These are phyloP conservation scores for Beta vulgaris DNA, from an alignment of 148 eudicot species.

Conservation along the genomic window DNA sequence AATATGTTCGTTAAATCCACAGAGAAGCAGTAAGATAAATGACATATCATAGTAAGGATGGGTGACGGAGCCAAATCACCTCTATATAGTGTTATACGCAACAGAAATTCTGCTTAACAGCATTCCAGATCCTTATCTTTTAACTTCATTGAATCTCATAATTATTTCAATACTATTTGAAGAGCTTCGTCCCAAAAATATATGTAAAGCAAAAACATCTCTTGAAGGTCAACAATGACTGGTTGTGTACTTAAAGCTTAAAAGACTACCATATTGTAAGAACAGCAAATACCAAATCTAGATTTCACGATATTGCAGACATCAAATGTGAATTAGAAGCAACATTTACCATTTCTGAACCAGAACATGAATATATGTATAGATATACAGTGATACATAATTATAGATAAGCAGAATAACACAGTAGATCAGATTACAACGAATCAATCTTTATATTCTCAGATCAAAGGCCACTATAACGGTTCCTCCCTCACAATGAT, in stretches of 20 bases:
- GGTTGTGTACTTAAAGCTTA: no score
- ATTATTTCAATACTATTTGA: background rate
- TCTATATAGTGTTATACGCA: background rate
- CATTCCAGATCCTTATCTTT: background rate
- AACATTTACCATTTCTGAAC: background rate
- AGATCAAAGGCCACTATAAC: background rate
- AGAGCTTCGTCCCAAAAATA: background rate
- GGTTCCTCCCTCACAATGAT: background rate
- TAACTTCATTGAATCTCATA: background rate
- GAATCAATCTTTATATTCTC: background rate
- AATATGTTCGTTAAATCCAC: background rate
- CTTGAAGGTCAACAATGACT: background rate
- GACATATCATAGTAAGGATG: background rate
- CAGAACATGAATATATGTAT: background rate
- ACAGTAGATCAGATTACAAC: background rate
- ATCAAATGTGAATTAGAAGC: background rate
- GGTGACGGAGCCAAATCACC: background rate
- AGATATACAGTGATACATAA: background rate
- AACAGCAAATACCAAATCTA: no score
- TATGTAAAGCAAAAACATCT: background rate
- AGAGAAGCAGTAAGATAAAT: background rate
- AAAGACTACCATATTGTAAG: no score
- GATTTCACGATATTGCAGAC: no score
- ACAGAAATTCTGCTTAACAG: background rate
- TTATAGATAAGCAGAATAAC: background rate